Base-by-base conservation (phyloP, 2,329 filamentous ascomycete species). In the Fusarium multiceps region DNA sequence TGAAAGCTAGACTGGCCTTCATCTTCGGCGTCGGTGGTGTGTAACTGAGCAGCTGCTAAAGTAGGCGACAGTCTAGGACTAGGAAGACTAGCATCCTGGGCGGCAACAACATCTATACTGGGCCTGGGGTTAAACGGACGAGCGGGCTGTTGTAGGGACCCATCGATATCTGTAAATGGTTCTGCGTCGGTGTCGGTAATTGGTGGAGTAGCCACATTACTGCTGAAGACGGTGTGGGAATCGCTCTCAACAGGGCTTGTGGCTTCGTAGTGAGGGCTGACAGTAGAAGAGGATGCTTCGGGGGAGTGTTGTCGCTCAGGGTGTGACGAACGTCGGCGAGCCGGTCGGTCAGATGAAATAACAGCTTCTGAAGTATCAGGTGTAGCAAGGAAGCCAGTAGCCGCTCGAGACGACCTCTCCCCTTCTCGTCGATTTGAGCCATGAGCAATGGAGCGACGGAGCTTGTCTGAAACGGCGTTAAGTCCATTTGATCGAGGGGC, bases 61-160 rank as follows among this genome's bases (percentile, higher is more conserved):
- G 95, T 97, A 6, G 96, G 96, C 27, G 96, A 99, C 59, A 99
- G 82, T 75, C 96, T 94, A 34, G 96, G 96, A 78, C 96, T 99
- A 55, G 96, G 96, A 66, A 99, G 85, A 80, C 93, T 98, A 69
- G 93, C 93, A 83, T 98, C 95, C 78, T 96, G 92, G 41, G 91
- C 90, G 59, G 90, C 88, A 57, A 91, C 86, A 48, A 89, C 91
- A 74, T 94, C 90, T 51, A 94, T 85, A 49, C 82, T 82, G 25
- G 87, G 84, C 30, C 85, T 79, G 47, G 82, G 82, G 66, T 82
- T 86, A 55, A 84, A 80, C 70, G 82, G 82, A 37, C 83, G 80
- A 60, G 84, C 77, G 23, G 81, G 82, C 75, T 80, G 81, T 57
- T 83, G 82, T 18, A 87, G 78, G 14, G 83, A 82, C 48, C 86